These are phyloP conservation scores for Thelonectria blattea DNA, from an alignment of 2,329 filamentous ascomycete genomes.

Conservation along the genomic window DNA sequence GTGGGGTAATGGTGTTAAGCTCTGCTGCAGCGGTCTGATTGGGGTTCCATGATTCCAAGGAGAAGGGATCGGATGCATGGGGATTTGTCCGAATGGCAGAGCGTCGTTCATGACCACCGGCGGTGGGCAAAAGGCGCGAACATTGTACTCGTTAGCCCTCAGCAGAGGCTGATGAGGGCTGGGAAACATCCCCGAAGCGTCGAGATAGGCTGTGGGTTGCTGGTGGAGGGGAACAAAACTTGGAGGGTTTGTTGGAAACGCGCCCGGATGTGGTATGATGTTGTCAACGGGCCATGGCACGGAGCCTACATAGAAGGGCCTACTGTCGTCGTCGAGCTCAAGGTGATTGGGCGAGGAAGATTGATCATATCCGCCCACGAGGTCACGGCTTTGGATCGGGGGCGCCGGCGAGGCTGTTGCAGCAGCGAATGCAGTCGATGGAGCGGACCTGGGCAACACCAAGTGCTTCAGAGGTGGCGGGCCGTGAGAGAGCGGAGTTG, in stretches of 20 bases:
- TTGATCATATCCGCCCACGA: slow-evolving; percentile 21
- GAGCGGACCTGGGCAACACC: slow-evolving; percentile 65
- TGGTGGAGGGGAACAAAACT: slow-evolving; percentile 21
- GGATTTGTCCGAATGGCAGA: slow-evolving; percentile 40
- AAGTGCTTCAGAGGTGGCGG: slow-evolving; percentile 85
- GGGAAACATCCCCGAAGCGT: slow-evolving; percentile 26
- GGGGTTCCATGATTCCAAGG: slow-evolving; percentile 29
- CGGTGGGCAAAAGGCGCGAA: slow-evolving; percentile 47
- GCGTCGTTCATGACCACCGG: slow-evolving; percentile 41
- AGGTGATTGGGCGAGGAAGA: slow-evolving; percentile 22
- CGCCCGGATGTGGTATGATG: slow-evolving; percentile 22
- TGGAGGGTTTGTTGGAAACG: slow-evolving; percentile 24
- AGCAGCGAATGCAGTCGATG: slow-evolving; percentile 27
- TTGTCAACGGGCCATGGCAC: slow-evolving; percentile 26
- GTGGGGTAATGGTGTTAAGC: slow-evolving; percentile 19
- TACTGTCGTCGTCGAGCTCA: slow-evolving; percentile 23
- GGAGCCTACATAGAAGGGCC: slow-evolving; percentile 17
- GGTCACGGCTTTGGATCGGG: slow-evolving; percentile 22
- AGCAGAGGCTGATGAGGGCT: slow-evolving; percentile 42
- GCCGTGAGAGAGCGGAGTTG: slow-evolving; percentile 72
- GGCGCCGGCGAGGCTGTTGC: slow-evolving; percentile 18
- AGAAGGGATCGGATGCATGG: slow-evolving; percentile 32
- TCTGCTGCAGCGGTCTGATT: slow-evolving; percentile 23
- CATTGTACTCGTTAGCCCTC: slow-evolving; percentile 46
- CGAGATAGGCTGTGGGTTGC: slow-evolving; percentile 24